Conservation (phyloP, 139 green algal species). For the Microglena sp. region DNA sequence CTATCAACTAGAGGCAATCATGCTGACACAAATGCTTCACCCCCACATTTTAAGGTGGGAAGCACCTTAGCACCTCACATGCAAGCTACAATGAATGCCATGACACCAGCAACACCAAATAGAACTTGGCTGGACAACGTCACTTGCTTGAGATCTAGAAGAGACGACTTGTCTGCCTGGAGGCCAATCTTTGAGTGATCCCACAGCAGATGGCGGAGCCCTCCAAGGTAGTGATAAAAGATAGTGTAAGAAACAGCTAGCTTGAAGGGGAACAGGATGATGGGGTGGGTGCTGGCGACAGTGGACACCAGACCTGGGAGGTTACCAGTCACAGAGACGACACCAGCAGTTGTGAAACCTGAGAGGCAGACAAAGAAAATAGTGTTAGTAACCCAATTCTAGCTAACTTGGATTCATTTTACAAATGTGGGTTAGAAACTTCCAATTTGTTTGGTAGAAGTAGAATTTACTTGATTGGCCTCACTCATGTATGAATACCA, state of each 20-base stretch:
- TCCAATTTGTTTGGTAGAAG: too few relatives aligned
- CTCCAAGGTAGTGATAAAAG: constrained; percentile 85
- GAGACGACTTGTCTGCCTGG: constrained; percentile 53
- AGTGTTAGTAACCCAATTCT: neutral
- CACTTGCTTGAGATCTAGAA: constrained; percentile 57
- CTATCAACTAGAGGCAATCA: too few relatives aligned
- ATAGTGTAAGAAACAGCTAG: constrained; percentile 66
- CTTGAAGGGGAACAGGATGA: constrained; percentile 66
- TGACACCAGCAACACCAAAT: constrained; percentile 28
- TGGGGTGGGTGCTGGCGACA: constrained; percentile 39
- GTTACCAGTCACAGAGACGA: constrained; percentile 61
- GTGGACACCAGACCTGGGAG: constrained; percentile 44
- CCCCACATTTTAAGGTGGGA: too few relatives aligned
- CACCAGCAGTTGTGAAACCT: constrained; percentile 53
- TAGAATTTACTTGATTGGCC: too few relatives aligned
- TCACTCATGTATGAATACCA: too few relatives aligned
- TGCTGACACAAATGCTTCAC: too few relatives aligned
- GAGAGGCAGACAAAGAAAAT: constrained; percentile 4
- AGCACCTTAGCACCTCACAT: constrained; percentile 9
- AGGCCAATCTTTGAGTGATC: constrained; percentile 71
- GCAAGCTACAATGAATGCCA: constrained; percentile 26
- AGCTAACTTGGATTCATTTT: too few relatives aligned
- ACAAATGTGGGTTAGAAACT: too few relatives aligned
- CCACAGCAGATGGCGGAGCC: constrained; percentile 75
- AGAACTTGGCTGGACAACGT: constrained; percentile 46